Evolutionary conservation across 495 filamentous ascomycete species (phyloP), one percentile per base, ranked within the genome.

Genomic region (Penicillium coprophilum): DNA sequence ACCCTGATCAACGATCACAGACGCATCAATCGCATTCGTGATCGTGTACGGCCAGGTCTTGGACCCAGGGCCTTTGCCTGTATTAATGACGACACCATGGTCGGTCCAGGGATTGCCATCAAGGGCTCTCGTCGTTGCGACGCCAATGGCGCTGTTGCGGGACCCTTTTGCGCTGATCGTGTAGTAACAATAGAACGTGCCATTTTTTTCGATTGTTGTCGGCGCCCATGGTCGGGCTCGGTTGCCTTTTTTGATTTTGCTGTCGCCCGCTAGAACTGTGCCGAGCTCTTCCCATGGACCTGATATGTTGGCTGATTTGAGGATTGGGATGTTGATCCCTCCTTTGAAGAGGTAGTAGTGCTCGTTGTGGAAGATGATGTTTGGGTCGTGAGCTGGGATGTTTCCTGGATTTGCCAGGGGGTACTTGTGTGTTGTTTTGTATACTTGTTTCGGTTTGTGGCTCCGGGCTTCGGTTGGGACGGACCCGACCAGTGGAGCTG

Each of bases 11-110:
- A 58, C 46, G 46, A 91, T 72, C 6, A 90, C 74, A 30, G 87
- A 85, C 2, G 78, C 66, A 61, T 93, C 89, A 55, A 93, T 92
- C 27, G 88, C 85, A 63, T 92, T 91, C 63, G 85, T 87, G 2
- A 76, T 71, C 0, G 76, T 65, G 23, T 73, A 74, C 4, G 85
- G 87, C 6, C 62, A 62, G 30, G 87, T 64, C 0, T 81, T 77
- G 0, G 76, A 72, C 13, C 59, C 49, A 0, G 48, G 38, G 0
- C 76, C 76, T 0, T 50, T 24, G 9, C 64, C 69, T 0, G 74
- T 77, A 17, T 69, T 72, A 45, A 78, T 68, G 1, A 83, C 71
- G 0, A 78, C 67, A 1, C 76, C 77, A 46, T 77, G 75, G 47
- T 80, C 77, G 0, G 71, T 80, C 82, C 88, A 92, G 1, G 76